phyloP scores from a whole-genome alignment of 257 asterid genomes.

The Fraxinus anomala region DNA sequence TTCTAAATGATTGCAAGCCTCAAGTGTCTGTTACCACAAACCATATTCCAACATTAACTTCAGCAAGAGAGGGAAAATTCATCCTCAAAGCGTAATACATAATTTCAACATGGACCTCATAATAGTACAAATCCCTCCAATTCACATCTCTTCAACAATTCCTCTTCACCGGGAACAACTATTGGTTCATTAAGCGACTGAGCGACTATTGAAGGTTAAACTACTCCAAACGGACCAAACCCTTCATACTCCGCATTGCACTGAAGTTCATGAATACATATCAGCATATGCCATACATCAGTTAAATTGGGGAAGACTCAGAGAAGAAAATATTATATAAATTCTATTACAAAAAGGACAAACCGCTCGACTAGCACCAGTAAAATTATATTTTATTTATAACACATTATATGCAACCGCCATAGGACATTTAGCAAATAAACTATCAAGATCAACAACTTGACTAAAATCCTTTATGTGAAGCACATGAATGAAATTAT shows the following conservation, averaged over 20 bases:
- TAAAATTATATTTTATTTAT: no score
- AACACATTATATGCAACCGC: neutral
- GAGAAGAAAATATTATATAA: neutral
- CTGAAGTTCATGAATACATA: neutral
- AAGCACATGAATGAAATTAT: neutral
- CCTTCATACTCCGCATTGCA: neutral
- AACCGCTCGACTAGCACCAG: no score
- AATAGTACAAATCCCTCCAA: neutral
- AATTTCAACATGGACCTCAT: no score
- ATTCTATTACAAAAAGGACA: neutral
- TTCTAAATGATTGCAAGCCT: no score
- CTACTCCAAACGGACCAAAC: no score
- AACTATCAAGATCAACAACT: neutral
- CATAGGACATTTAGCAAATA: neutral
- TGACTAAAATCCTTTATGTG: neutral
- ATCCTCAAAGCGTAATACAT: no score
- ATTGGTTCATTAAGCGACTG: neutral
- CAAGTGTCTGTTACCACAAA: no score
- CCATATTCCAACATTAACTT: no score
- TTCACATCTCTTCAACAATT: neutral
- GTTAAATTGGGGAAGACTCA: neutral
- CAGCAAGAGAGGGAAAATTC: no score
- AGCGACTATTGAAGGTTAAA: neutral
- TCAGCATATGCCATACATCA: neutral
- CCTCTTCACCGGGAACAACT: neutral